phyloP scores from a whole-genome alignment of 306 rosid species.

The Myrica gale region DNA sequence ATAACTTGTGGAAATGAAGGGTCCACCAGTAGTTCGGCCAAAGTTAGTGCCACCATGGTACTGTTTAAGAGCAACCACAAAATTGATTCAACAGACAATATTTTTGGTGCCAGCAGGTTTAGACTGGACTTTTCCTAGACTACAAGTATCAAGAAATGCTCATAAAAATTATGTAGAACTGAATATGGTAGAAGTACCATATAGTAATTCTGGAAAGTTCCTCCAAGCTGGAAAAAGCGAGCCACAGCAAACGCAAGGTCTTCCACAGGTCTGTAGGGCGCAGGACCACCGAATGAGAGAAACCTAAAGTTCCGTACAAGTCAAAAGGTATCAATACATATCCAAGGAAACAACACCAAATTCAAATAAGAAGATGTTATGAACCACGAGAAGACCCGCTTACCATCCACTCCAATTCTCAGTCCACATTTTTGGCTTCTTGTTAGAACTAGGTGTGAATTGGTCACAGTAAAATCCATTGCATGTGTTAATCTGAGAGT shows the following conservation, averaged over 20 bases:
- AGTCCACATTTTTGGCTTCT: slow-evolving; percentile 91
- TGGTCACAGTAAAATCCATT: slow-evolving; percentile 90
- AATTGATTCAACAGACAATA: slow-evolving; percentile 18
- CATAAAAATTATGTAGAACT: not conserved
- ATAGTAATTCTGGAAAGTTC: slow-evolving; percentile 89
- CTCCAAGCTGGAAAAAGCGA: slow-evolving; percentile 87
- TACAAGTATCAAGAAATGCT: not conserved
- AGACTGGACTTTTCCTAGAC: slow-evolving; percentile 1
- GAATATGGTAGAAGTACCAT: slow-evolving; percentile 56
- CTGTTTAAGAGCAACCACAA: slow-evolving; percentile 46
- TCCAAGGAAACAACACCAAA: slow-evolving; percentile 13
- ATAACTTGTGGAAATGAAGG: slow-evolving; percentile 82
- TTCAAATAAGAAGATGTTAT: slow-evolving; percentile 10
- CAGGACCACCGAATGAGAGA: slow-evolving; percentile 74
- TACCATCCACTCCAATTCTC: slow-evolving; percentile 95
- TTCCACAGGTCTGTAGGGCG: slow-evolving; percentile 81
- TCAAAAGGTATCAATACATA: slow-evolving; percentile 8
- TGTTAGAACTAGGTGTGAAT: slow-evolving; percentile 68
- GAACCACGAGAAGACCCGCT: slow-evolving; percentile 16
- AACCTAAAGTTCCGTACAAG: slow-evolving; percentile 49
- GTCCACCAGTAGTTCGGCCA: slow-evolving; percentile 76
- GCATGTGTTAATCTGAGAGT: slow-evolving; percentile 78
- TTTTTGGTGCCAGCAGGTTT: not conserved
- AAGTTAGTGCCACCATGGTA: slow-evolving; percentile 98
- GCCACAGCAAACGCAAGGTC: slow-evolving; percentile 91